Conservation (phyloP, 83 land plant species). For the Thuja plicata region DNA sequence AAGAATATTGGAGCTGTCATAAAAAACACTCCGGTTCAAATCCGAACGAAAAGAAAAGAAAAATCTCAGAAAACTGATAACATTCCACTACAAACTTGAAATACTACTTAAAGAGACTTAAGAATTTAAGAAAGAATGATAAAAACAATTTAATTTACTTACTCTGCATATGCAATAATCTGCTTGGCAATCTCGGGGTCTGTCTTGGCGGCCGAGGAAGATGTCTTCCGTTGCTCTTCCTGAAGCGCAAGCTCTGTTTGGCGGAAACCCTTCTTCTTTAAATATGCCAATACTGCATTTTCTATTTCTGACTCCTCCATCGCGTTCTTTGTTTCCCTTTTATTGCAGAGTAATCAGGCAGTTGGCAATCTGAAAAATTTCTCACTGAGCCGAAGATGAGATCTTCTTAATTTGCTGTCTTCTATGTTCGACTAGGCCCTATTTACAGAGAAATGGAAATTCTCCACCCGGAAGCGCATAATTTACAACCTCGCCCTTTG, state of each 20-base stretch:
- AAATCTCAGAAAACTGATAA: not conserved
- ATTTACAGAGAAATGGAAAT: not conserved
- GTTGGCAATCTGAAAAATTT: not conserved
- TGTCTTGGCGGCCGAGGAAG: not conserved
- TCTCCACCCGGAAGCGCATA: not conserved
- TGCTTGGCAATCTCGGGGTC: constrained; percentile 50
- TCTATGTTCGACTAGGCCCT: not conserved
- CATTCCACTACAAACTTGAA: not conserved
- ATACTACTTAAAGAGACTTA: not conserved
- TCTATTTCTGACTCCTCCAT: constrained; percentile 79
- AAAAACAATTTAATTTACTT: not conserved
- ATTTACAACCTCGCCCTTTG: not conserved
- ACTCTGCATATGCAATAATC: constrained; percentile 51
- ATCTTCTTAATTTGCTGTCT: not conserved
- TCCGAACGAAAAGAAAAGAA: not conserved
- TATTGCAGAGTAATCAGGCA: not conserved
- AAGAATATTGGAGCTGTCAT: not conserved
- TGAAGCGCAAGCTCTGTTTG: constrained; percentile 64
- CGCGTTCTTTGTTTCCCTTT: not conserved
- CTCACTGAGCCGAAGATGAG: not conserved
- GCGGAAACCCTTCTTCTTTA: constrained; percentile 80
- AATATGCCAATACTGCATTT: constrained; percentile 76
- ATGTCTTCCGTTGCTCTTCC: constrained; percentile 51
- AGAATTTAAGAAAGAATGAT: not conserved
- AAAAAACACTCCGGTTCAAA: not conserved